phyloP scores from a whole-genome alignment of 2,329 filamentous ascomycete genomes.

The Beauveria brongniartii region DNA sequence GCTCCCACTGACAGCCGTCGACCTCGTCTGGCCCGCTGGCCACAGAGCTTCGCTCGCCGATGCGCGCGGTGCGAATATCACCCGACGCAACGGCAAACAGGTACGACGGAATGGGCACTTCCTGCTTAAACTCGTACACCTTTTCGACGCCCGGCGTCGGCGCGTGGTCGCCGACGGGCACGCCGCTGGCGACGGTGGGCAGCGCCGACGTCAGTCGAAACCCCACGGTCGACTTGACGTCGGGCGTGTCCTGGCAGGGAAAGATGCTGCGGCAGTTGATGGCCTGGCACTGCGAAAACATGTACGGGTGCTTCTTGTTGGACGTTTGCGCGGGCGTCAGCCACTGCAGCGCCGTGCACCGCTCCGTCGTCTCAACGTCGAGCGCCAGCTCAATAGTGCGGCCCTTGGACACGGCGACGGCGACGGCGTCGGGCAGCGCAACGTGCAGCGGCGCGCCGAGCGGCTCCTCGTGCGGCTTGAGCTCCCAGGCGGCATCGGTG shows the following conservation, averaged over 20 bases:
- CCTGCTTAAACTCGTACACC: conserved; percentile 80
- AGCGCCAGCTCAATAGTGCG: conserved; percentile 51
- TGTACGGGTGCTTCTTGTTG: conserved; percentile 92
- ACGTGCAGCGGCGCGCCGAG: conserved; percentile 67
- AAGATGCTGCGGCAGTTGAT: conserved; percentile 92
- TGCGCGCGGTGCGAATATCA: conserved; percentile 76
- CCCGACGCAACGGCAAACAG: conserved; percentile 86
- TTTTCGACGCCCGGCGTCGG: conserved; percentile 42
- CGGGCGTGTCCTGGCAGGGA: conserved; percentile 94
- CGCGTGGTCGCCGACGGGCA: conserved; percentile 43
- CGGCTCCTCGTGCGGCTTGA: conserved; percentile 63
- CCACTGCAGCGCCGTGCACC: conserved; percentile 93
- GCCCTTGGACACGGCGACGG: conserved; percentile 43
- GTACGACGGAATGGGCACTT: conserved; percentile 88
- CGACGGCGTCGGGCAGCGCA: conserved; percentile 46
- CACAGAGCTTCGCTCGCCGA: conserved; percentile 78
- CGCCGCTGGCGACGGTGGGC: conserved; percentile 85
- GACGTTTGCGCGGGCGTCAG: conserved; percentile 87
- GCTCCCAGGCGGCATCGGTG: conserved; percentile 51
- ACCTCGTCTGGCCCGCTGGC: conserved; percentile 85
- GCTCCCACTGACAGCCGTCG: conserved; percentile 77
- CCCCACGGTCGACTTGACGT: conserved; percentile 90
- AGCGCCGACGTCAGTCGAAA: conserved; percentile 82
- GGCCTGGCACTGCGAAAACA: conserved; percentile 97
- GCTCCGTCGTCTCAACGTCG: conserved; percentile 69